A percentile compares a stretch with the other conserved stretches of the same genome.
phyloP scores from a whole-genome alignment of 2,329 filamentous ascomycete species.

The Penicillium sp. region DNA sequence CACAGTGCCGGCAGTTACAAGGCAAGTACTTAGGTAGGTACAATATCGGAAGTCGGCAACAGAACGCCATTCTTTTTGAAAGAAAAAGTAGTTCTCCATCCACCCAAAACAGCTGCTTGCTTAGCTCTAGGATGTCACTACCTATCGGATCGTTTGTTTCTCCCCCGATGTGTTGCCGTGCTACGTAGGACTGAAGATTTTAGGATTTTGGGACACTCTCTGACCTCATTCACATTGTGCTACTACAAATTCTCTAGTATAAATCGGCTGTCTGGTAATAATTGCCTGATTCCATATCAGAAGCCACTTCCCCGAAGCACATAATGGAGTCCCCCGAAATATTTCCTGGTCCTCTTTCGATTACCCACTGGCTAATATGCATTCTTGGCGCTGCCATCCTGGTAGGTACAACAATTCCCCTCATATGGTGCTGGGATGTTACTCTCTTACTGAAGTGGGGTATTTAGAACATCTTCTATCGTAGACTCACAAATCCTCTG shows the following conservation, averaged over 20 bases:
- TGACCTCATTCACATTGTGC: not conserved
- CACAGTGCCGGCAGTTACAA: not conserved
- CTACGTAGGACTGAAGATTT: not conserved
- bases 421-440: not conserved
- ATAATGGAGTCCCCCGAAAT: not conserved
- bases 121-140: not conserved
- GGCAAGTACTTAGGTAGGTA: not conserved
- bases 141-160: not conserved
- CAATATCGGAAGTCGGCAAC: not conserved
- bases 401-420: not conserved
- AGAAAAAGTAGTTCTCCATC: not conserved
- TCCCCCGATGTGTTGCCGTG: not conserved
- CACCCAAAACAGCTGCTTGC: not conserved
- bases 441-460: not conserved
- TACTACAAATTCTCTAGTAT: not conserved
- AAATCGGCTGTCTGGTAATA: not conserved
- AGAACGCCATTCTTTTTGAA: not conserved
- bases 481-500: constrained; percentile 10
- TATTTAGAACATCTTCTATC: constrained; percentile 8
- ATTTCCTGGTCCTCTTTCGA: not conserved
- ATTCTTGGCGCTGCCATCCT: not conserved
- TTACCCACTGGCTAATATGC: not conserved
- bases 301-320: not conserved
- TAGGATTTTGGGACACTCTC: not conserved
- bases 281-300: not conserved